Base-by-base conservation (phyloP, 2,329 filamentous ascomycete species). In the Fusarium sp. region DNA sequence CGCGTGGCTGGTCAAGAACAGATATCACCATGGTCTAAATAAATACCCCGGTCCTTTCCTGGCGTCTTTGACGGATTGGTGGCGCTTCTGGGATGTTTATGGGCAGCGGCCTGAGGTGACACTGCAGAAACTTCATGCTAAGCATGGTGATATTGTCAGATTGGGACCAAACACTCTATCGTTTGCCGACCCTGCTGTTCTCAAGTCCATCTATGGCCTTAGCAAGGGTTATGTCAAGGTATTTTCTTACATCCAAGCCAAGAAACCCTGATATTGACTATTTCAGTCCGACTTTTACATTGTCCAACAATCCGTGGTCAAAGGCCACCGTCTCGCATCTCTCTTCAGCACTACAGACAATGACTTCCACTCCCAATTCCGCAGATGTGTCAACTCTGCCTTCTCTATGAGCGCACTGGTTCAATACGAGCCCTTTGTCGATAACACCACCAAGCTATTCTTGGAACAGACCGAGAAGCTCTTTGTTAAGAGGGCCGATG, bases 201-300 rank as follows among this genome's bases (percentile, higher is more conserved):
- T 96, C 74, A 93, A 93, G 82, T 84, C 85, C 16, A 95, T 96
- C 49, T 97, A 96, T 80, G 93, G 93, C 0, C 82, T 96, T 47
- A 96, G 95, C 80, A 95, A 95, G 81, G 93, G 93, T 0, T 93
- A 94, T 75, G 83, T 88, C 53, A 96, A 96, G 88, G 93, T 93
- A 81, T 53, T 23, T 53, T 1, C 6, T 28, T 19, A 2, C 4
- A 0, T 5, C 5, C 83, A 86, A 94, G 6, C 6, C 12, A 5
- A 33, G 32, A 33, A 13, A 13, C 6, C 7, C 2, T 2, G 49
- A 11, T 40, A 13, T 33, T 71, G 2, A 63, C 23, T 5, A 3
- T 25, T 2, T 10, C 60, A 94, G 91, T 94, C 92, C 35, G 91
- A 93, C 72, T 96, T 96, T 80, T 96, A 96, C 78, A 89, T 92